Percentiles rank a stretch among this genome's conserved stretches.
These are phyloP conservation scores for Knufia petricola DNA, from an alignment of 2,329 filamentous ascomycete genomes.

Conservation along the genomic window DNA sequence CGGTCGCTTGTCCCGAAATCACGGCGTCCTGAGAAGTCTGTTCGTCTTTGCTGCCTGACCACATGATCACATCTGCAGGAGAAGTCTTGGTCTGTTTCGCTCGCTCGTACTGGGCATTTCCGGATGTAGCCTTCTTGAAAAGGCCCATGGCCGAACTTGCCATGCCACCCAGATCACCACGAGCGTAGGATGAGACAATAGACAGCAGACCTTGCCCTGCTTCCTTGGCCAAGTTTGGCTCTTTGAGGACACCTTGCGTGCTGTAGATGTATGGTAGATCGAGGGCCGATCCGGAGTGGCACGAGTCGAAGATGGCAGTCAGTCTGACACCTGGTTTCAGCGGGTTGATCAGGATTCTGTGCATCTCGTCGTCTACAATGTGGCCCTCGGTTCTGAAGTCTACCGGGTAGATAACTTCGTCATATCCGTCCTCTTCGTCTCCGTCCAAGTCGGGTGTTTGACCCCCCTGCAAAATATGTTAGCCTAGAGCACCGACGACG, in stretches of 20 bases:
- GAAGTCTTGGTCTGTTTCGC: conserved; percentile 84
- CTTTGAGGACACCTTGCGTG: conserved; percentile 58
- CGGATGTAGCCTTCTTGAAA: conserved; percentile 76
- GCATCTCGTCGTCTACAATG: conserved; percentile 71
- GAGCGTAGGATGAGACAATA: conserved; percentile 66
- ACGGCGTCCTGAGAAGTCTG: conserved; percentile 92
- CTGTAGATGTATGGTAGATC: conserved; percentile 60
- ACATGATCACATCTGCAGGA: conserved; percentile 93
- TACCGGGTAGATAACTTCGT: conserved; percentile 71
- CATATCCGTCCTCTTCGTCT: conserved; percentile 67
- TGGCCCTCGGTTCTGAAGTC: conserved; percentile 61
- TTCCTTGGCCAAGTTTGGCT: conserved; percentile 59
- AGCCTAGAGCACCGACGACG: no score
- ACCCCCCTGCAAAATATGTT: no score
- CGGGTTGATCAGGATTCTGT: conserved; percentile 64
- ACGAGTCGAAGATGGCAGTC: conserved; percentile 60
- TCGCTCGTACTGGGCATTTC: conserved; percentile 68
- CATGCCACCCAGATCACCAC: conserved; percentile 75
- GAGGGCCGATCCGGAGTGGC: conserved; percentile 57
- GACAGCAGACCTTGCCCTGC: conserved; percentile 55
- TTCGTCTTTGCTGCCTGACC: conserved; percentile 90
- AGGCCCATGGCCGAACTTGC: conserved; percentile 70
- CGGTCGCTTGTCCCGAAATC: conserved; percentile 80
- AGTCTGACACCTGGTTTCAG: conserved; percentile 72
- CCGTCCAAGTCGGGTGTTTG: conserved; percentile 65